These are phyloP conservation scores for Rhizophora apiculata DNA, from an alignment of 345 rosid genomes.

Conservation along the genomic window DNA sequence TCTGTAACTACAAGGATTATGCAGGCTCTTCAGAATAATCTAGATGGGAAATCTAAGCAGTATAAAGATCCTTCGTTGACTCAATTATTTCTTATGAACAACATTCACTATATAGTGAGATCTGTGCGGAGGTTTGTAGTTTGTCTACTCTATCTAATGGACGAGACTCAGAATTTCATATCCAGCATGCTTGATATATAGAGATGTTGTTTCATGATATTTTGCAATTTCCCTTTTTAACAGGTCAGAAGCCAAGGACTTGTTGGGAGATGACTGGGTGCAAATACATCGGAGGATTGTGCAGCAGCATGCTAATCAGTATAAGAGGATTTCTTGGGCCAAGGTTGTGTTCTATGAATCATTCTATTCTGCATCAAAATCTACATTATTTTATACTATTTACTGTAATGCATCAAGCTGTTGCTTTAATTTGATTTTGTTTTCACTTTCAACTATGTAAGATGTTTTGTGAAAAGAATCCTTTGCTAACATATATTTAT, in stretches of 20 bases:
- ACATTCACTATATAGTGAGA: slow-evolving; percentile 96
- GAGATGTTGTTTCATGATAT: too few species aligned
- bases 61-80: slow-evolving; percentile 91
- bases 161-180: too few species aligned
- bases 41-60: slow-evolving; percentile 92
- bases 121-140: slow-evolving; percentile 74
- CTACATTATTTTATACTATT: not conserved
- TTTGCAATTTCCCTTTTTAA: slow-evolving; percentile 5
- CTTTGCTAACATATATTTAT: too few species aligned
- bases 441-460: not conserved
- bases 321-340: slow-evolving; percentile 96
- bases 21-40: slow-evolving; percentile 84
- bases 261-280: slow-evolving; percentile 98
- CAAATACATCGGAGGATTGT: slow-evolving; percentile 95
- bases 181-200: not conserved
- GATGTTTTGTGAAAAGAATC: not conserved
- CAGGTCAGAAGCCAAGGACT: slow-evolving; percentile 97
- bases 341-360: slow-evolving; percentile 48
- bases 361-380: not conserved
- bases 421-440: not conserved
- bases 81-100: slow-evolving; percentile 95
- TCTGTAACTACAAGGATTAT: slow-evolving; percentile 73
- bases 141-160: too few species aligned
- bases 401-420: slow-evolving; percentile 1
- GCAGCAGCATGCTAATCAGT: slow-evolving; percentile 97